These are phyloP conservation scores for Cutaneotrichosporon cutaneum DNA, from an alignment of 1,284 basidiomycete species.

Conservation along the genomic window DNA sequence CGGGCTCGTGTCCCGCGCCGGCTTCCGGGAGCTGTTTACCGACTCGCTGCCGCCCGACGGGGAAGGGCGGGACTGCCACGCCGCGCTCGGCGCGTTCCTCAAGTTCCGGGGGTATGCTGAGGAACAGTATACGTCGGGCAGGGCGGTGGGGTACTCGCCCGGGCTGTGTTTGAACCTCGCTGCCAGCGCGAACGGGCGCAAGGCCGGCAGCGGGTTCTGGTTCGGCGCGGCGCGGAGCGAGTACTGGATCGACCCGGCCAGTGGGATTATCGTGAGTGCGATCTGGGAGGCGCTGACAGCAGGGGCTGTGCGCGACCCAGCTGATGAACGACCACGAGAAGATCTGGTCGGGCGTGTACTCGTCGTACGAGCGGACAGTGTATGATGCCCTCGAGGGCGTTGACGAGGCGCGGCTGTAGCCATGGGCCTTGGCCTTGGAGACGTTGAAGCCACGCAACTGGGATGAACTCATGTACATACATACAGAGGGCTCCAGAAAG, in stretches of 20 bases:
- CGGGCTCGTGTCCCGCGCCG: conserved; percentile 25
- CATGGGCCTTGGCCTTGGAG: not conserved
- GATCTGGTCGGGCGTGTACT: conserved; percentile 31
- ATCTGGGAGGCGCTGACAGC: not conserved
- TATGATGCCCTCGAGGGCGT: conserved; percentile 32
- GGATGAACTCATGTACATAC: too few relatives aligned
- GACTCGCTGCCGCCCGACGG: conserved; percentile 21
- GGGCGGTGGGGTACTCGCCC: conserved; percentile 16
- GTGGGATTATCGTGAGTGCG: conserved; percentile 26
- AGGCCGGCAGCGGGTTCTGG: conserved; percentile 20
- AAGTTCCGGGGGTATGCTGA: conserved; percentile 21
- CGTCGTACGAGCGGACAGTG: conserved; percentile 35
- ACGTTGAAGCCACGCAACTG: too few relatives aligned
- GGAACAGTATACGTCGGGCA: conserved; percentile 17
- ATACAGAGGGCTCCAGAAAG: too few relatives aligned
- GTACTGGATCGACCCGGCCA: conserved; percentile 32
- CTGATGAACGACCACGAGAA: conserved; percentile 28
- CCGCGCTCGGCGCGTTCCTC: conserved; percentile 13
- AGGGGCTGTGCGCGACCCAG: conserved; percentile 29
- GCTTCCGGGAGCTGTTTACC: conserved; percentile 33
- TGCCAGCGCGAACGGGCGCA: conserved; percentile 20
- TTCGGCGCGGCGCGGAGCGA: conserved; percentile 29
- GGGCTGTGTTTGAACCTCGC: conserved; percentile 16
- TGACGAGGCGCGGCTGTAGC: not conserved
- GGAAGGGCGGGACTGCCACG: conserved; percentile 14